Conservation (phyloP, 441 rosid genomes). For the Cnidoscolus chayamansa region DNA sequence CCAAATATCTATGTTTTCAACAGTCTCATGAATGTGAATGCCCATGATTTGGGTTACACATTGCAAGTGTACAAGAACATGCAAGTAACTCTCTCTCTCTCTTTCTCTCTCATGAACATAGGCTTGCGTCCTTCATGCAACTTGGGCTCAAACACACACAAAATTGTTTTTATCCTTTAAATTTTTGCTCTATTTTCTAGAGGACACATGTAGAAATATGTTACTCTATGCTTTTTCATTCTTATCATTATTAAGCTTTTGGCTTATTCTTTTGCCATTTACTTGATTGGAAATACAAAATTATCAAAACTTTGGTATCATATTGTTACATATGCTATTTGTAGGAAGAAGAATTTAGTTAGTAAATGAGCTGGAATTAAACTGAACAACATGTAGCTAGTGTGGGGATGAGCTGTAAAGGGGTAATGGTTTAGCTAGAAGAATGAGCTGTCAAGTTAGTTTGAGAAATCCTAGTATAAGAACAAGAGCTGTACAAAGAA, state of each 20-base stretch:
- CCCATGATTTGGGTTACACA: conserved; percentile 72
- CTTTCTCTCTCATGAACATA: neutral
- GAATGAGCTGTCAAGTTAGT: too few species aligned
- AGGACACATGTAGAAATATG: neutral
- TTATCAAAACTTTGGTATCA: neutral
- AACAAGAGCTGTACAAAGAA: too few species aligned
- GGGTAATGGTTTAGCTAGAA: too few species aligned
- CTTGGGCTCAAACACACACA: neutral
- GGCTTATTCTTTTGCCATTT: neutral
- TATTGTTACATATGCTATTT: too few species aligned
- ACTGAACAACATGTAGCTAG: too few species aligned
- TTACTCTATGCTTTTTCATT: neutral
- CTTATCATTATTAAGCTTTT: conserved; percentile 5
- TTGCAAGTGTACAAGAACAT: conserved; percentile 62
- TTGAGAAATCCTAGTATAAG: too few species aligned
- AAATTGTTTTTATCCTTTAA: neutral
- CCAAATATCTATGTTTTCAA: conserved; percentile 79
- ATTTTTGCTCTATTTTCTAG: neutral
- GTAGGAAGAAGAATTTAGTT: too few species aligned
- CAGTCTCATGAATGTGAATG: conserved; percentile 91
- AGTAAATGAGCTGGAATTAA: too few species aligned
- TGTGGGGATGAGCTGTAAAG: too few species aligned
- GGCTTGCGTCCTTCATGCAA: neutral
- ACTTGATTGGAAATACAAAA: neutral
- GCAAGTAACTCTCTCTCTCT: conserved; percentile 50